A percentile compares a stretch with the other conserved stretches of the same genome.
Evolutionary conservation across 23 red algal genomes (phyloP).

Genomic region (Gracilaria caudata): DNA sequence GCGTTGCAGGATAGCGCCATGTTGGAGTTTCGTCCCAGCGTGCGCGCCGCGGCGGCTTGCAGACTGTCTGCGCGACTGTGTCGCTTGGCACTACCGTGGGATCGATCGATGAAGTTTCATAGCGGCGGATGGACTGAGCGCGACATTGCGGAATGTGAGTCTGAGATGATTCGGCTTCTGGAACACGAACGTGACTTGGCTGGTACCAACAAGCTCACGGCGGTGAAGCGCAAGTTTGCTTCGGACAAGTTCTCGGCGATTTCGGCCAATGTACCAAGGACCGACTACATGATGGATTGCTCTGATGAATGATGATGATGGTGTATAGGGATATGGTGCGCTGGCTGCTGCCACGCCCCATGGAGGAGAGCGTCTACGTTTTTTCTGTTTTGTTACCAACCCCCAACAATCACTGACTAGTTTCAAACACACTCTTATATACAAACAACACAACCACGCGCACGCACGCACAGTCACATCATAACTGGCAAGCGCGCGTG

Average conservation of each 20-base stretch:
- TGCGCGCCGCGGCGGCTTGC: constrained; percentile 54
- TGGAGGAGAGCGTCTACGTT: neutral
- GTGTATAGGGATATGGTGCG: neutral
- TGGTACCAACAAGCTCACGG: constrained; percentile 76
- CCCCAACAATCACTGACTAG: constrained; percentile 17
- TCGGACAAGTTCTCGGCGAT: constrained; percentile 67
- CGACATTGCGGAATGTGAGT: constrained; percentile 67
- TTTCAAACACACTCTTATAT: neutral
- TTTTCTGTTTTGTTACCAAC: neutral
- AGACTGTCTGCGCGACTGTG: constrained; percentile 58
- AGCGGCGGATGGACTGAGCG: constrained; percentile 70
- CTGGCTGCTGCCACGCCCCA: neutral
- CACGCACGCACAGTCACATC: neutral
- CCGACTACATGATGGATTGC: constrained; percentile 35
- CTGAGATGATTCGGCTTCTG: constrained; percentile 63
- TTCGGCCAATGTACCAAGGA: constrained; percentile 32
- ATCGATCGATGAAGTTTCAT: constrained; percentile 51
- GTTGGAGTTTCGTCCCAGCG: constrained; percentile 70
- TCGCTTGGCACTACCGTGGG: constrained; percentile 42
- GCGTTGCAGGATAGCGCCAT: constrained; percentile 70
- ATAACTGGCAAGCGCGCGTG: neutral
- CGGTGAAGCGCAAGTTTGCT: constrained; percentile 89
- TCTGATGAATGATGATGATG: neutral
- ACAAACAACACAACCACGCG: neutral
- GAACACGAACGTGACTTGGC: constrained; percentile 43